Conservation (phyloP, 371 early-diverging fungal species). For the Saksenaea oblongispora region DNA sequence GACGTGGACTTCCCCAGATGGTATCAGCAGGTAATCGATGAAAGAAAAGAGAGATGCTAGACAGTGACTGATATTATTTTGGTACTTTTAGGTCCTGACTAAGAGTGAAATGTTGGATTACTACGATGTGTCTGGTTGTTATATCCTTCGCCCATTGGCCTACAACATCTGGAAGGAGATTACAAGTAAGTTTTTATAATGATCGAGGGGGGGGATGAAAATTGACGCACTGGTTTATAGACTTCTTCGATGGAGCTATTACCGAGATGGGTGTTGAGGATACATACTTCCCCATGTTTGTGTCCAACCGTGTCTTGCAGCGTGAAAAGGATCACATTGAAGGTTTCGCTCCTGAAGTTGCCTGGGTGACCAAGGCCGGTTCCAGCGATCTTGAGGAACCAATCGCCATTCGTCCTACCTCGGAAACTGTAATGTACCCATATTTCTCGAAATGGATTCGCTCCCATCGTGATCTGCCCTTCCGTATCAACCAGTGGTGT, state of each 20-base stretch:
- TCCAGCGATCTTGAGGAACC: slow-evolving; percentile 93
- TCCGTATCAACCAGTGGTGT: slow-evolving; percentile 99
- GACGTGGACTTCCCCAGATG: slow-evolving; percentile 92
- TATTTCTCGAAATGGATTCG: slow-evolving; percentile 99
- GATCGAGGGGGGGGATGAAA: background rate
- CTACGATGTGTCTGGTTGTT: slow-evolving; percentile 99
- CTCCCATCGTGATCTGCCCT: slow-evolving; percentile 98
- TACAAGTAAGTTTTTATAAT: slow-evolving; percentile 65
- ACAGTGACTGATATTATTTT: too few relatives aligned
- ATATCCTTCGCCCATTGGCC: slow-evolving; percentile 98
- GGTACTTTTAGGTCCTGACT: slow-evolving; percentile 67
- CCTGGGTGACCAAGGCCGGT: slow-evolving; percentile 99
- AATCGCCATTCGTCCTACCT: slow-evolving; percentile 99
- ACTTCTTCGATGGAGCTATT: slow-evolving; percentile 93
- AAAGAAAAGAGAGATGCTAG: background rate
- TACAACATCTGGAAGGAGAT: slow-evolving; percentile 98
- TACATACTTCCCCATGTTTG: slow-evolving; percentile 99
- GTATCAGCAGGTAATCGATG: slow-evolving; percentile 83
- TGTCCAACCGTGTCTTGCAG: slow-evolving; percentile 89
- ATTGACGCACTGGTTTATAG: slow-evolving; percentile 31
- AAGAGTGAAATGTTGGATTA: slow-evolving; percentile 99
- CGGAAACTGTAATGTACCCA: slow-evolving; percentile 99
- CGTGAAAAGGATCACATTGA: slow-evolving; percentile 99
- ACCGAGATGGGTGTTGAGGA: slow-evolving; percentile 95
- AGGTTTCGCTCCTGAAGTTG: slow-evolving; percentile 99